Evolutionary conservation across 352 stramenopile species (phyloP), one percentile per base, ranked within the genome.

Genomic region (Globisporangium iwayamae): DNA sequence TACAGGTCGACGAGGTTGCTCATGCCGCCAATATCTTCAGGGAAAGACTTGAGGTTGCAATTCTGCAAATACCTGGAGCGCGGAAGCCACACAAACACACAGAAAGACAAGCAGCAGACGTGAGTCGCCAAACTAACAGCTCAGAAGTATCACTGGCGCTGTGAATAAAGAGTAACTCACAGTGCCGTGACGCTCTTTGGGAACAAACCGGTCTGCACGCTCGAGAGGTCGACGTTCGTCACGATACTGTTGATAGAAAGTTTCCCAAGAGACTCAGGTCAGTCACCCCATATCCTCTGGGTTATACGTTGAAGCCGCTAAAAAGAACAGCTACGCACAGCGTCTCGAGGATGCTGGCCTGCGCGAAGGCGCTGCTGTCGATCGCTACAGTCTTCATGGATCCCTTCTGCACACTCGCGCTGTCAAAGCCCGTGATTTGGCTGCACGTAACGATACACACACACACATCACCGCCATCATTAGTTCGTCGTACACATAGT

Each of bases 401-500:
- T 3, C 78, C 84, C 64, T 91, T 93, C 55, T 81, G 69, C 46
- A 89, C 70, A 25, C 76, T 68, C 0, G 67, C 69, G 30, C 66
- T 71, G 54, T 87, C 79, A 63, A 86, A 90, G 2, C 84, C 84
- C 51, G 81, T 89, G 63, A 93, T 84, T 67, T 93, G 84, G 55
- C 81, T 90, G 32, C 50, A 76, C 60, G 56, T 36, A 50, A 32
- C 8, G 53, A 52, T 46, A 62, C 25, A 43, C 20, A 4, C 4
- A 52, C 22, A 54, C 2, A 34, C 63, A 68, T 28, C 25, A 28
- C 25, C 25, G 25, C 22, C 32, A 69, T 25, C 32, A 61, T 18
- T 54, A 7, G 28, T 51, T 32, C 25, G 53, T 25, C 34, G 28
- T 43, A 18, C 36, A 51, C 3, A 53, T 39, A 50, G 6, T 32